A percentile compares a stretch with the other conserved stretches of the same genome.
Evolutionary conservation across 805 yeast genomes (phyloP).

Genomic region (Starmerella powellii): DNA sequence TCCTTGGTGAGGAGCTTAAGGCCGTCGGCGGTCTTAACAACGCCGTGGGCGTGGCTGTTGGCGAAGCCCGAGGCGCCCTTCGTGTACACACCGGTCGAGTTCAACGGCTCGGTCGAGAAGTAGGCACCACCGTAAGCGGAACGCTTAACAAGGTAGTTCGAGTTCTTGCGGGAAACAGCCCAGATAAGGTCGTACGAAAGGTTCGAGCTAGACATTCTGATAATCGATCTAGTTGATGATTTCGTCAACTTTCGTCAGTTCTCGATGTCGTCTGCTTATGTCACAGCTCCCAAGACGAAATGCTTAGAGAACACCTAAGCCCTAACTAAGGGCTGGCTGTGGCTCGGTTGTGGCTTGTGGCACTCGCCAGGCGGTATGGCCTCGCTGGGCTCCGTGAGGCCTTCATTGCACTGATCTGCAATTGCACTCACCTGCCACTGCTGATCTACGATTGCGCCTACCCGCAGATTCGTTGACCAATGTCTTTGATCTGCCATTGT

Average conservation of each 20-base stretch:
- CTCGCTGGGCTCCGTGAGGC: no score
- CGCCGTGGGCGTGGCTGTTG: constrained; percentile 40
- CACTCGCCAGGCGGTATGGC: no score
- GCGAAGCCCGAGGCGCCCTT: constrained; percentile 39
- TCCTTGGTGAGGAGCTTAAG: constrained; percentile 35
- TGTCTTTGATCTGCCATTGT: no score
- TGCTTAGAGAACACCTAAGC: constrained; percentile 1
- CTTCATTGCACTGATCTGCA: no score
- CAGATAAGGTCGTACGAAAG: constrained; percentile 37
- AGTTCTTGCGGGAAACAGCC: constrained; percentile 40
- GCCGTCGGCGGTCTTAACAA: constrained; percentile 29
- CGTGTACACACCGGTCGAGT: constrained; percentile 38
- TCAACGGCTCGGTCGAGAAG: constrained; percentile 42
- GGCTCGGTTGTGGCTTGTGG: no score
- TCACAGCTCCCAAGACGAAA: no score
- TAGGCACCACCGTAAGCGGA: constrained; percentile 32
- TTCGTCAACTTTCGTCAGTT: neutral
- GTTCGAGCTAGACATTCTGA: constrained; percentile 23
- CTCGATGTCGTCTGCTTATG: neutral
- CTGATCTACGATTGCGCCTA: no score
- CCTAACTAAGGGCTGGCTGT: neutral
- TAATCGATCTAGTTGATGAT: neutral
- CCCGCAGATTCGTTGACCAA: no score
- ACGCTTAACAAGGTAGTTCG: constrained; percentile 39
- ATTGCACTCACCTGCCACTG: no score